These are phyloP conservation scores for Mayamaea pseudoterrestris DNA, from an alignment of 108 stramenopile genomes.

Conservation along the genomic window DNA sequence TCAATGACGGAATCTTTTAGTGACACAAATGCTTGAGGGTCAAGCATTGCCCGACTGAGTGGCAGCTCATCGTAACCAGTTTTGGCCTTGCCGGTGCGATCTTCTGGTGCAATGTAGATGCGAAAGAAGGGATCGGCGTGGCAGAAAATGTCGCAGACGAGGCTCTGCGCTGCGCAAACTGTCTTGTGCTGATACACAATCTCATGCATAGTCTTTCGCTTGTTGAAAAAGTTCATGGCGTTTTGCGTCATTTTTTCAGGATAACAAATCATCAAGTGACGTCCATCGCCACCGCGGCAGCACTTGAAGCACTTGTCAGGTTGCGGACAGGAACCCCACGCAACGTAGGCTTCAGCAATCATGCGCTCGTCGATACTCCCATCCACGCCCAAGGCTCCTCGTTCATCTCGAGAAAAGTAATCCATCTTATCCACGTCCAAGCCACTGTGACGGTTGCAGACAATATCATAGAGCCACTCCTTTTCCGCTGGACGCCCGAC, in stretches of 20 bases:
- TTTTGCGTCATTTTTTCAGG: conserved; percentile 65
- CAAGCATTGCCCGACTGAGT: conserved; percentile 45
- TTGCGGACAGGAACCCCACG: conserved; percentile 47
- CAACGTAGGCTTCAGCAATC: conserved; percentile 60
- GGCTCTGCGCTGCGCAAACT: conserved; percentile 41
- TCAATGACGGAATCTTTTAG: conserved; percentile 52
- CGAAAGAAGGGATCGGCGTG: conserved; percentile 61
- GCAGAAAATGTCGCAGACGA: conserved; percentile 66
- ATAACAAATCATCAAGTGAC: conserved; percentile 78
- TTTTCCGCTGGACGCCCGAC: conserved; percentile 38
- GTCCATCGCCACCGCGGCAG: conserved; percentile 23
- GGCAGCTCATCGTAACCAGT: conserved; percentile 37
- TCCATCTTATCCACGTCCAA: conserved; percentile 93
- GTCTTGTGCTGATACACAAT: conserved; percentile 81
- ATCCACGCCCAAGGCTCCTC: conserved; percentile 18
- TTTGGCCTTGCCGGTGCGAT: no score
- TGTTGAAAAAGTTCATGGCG: conserved; percentile 57
- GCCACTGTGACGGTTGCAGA: conserved; percentile 78
- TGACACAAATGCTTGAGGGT: conserved; percentile 29
- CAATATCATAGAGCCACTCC: conserved; percentile 89
- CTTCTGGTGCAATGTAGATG: no score
- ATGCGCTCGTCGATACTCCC: conserved; percentile 33
- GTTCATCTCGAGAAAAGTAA: conserved; percentile 79
- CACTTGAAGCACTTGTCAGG: no score
- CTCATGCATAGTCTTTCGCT: conserved; percentile 58